Base-by-base conservation (phyloP, 73 alveolate genomes). In the Loxodes magnus region DNA sequence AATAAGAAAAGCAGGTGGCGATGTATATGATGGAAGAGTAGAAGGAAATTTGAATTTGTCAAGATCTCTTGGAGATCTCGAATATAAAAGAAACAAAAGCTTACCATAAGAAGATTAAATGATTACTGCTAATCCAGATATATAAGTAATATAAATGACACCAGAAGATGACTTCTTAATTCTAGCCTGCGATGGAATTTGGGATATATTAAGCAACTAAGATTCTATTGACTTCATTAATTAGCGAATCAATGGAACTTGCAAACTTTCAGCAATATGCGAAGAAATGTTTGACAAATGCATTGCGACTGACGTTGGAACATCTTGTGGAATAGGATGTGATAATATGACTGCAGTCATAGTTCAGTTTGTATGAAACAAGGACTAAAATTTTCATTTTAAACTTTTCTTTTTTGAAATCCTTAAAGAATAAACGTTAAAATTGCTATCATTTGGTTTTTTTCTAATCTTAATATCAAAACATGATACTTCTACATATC, bases 31-130 rank as follows among this genome's bases (percentile, higher is more conserved):
- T 51, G 77, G 88, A 19, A 79, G 96, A 64, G 88, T 90, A 3
- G 64, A 80, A 55, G 97, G 97, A 4, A 86, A 84, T 35, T 73
- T 92, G 23, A 59, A 81, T 37, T 64, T 92, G 9, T 68, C 96
- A 0, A 70, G 99, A 46, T 77, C 95, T 12, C 59, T 92, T 10
- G 99, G 99, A 14, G 99, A 92, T 63, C 60, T 75, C 44, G 74
- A 88, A 51, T 91, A 78, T 48, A 88, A 88, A 56, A 77, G 72
- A 39, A 44, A 64, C 22, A 77, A 78, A 5, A 30, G 36, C 9
- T 51, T 63, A 0, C 74, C 71, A 33, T 67, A 66, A 9, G 52
- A 35, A 31, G 82, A 77, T 23, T 68, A 77, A 28, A 72, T 71
- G 64, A 66, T 92, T 15, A 80, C 94, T 16, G 79, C 88, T 16